These are phyloP conservation scores for Citrus australasica DNA, from an alignment of 345 rosid species.

Conservation along the genomic window DNA sequence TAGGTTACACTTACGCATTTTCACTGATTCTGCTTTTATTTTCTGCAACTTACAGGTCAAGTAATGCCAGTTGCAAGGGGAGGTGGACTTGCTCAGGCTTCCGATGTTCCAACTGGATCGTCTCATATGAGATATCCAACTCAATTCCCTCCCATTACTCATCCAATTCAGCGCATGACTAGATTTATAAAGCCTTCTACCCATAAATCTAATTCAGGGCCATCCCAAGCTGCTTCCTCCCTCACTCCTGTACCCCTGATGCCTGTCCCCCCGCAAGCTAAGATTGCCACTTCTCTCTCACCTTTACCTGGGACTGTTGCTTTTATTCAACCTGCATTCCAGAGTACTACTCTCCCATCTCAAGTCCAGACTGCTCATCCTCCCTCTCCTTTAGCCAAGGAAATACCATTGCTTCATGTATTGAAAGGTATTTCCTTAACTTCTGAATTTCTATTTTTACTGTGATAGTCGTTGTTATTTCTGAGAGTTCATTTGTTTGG, in stretches of 20 bases:
- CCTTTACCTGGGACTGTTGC: not conserved
- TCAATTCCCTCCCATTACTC: not conserved
- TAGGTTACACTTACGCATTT: not conserved
- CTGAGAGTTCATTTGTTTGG: not conserved
- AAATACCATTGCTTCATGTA: not conserved
- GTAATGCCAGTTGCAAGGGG: slow-evolving; percentile 3
- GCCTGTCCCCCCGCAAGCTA: not conserved
- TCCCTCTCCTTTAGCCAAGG: not conserved
- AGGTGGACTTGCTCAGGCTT: slow-evolving; percentile 1
- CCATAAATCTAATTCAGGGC: not conserved
- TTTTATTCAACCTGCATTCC: not conserved
- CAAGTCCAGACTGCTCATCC: not conserved
- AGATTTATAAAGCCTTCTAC: not conserved
- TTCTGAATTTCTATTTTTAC: not conserved
- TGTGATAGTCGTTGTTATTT: not conserved
- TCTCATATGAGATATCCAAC: slow-evolving; percentile 22
- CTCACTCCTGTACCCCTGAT: not conserved
- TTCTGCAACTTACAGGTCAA: slow-evolving; percentile 21
- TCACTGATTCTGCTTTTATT: not conserved
- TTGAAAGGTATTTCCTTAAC: slow-evolving; percentile 17
- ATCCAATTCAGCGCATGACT: not conserved
- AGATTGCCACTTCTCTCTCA: not conserved
- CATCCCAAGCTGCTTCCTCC: not conserved
- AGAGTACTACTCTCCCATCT: not conserved
- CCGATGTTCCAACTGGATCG: slow-evolving; percentile 2